A percentile compares a stretch with the other conserved stretches of the same genome.
phyloP scores from a whole-genome alignment of 495 filamentous ascomycete species.

The Aspergillus bridgeri region DNA sequence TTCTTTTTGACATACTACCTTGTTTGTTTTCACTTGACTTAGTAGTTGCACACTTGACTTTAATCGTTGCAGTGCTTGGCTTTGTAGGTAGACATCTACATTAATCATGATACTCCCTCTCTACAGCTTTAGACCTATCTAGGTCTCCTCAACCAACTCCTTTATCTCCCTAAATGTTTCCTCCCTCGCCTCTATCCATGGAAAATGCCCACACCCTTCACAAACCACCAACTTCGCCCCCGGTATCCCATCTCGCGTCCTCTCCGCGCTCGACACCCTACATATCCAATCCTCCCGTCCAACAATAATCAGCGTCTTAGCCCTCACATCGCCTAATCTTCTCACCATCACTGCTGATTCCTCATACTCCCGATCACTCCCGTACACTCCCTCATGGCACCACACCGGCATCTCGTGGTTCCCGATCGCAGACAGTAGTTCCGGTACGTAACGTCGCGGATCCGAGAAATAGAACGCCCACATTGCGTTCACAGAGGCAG shows the following conservation, averaged over 20 bases:
- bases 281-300: conserved; percentile 19
- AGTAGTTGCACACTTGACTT: conserved; percentile 20
- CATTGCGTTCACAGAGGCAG: conserved; percentile 6
- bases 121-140: too few species aligned
- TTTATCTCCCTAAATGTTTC: conserved; percentile 17
- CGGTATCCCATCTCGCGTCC: conserved; percentile 10
- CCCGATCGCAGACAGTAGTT: conserved; percentile 10
- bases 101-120: too few species aligned
- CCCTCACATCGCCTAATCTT: conserved; percentile 11
- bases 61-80: conserved; percentile 1
- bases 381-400: conserved; percentile 13
- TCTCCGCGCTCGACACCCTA: conserved; percentile 13
- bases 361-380: conserved; percentile 9
- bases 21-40: conserved; percentile 10
- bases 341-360: conserved; percentile 13
- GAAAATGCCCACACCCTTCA: conserved; percentile 24
- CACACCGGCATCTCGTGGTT: conserved; percentile 7
- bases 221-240: conserved; percentile 10
- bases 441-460: conserved; percentile 7
- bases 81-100: neutral
- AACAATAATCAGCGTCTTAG: conserved; percentile 20
- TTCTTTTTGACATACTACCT: conserved; percentile 7
- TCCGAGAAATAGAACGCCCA: conserved; percentile 22
- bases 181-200: conserved; percentile 21
- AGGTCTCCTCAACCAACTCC: neutral